Evolutionary conservation across 2,329 filamentous ascomycete genomes (phyloP).

Genomic region (Pyrenochaeta sp.): DNA sequence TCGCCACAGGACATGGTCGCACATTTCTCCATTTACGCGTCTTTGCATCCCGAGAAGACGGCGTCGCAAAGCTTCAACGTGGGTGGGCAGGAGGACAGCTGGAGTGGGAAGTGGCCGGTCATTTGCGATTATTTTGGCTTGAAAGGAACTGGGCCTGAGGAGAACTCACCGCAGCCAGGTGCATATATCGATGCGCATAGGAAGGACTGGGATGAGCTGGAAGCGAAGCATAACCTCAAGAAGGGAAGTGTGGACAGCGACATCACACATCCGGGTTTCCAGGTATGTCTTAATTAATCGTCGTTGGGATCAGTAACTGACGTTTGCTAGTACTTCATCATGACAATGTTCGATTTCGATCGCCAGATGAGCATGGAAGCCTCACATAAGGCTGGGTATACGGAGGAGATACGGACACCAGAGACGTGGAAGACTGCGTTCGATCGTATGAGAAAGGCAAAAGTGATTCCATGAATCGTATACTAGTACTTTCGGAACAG

Average conservation of each 20-base stretch:
- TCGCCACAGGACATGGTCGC: constrained; percentile 54
- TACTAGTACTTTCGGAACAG: neutral
- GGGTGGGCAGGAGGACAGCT: constrained; percentile 52
- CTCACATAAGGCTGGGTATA: constrained; percentile 51
- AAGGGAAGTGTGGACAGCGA: constrained; percentile 56
- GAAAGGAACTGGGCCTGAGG: constrained; percentile 48
- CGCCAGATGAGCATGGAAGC: constrained; percentile 56
- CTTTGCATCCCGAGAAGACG: constrained; percentile 52
- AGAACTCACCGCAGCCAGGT: constrained; percentile 38
- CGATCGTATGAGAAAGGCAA: constrained; percentile 53
- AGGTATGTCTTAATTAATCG: constrained; percentile 24
- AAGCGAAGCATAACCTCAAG: constrained; percentile 38
- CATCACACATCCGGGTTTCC: constrained; percentile 49
- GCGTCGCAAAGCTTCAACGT: constrained; percentile 54
- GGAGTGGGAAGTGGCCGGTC: constrained; percentile 57
- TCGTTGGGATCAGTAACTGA: constrained; percentile 5
- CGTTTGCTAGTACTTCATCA: constrained; percentile 38
- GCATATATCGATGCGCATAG: constrained; percentile 40
- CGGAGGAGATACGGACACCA: constrained; percentile 48
- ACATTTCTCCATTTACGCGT: constrained; percentile 54
- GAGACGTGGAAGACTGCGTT: constrained; percentile 57
- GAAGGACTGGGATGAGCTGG: constrained; percentile 39
- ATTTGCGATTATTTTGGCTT: constrained; percentile 59
- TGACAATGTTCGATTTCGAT: constrained; percentile 57
- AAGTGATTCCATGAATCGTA: constrained; percentile 47